Evolutionary conservation across 352 stramenopile species (phyloP).

Genomic region (Phytophthora sansomeana): DNA sequence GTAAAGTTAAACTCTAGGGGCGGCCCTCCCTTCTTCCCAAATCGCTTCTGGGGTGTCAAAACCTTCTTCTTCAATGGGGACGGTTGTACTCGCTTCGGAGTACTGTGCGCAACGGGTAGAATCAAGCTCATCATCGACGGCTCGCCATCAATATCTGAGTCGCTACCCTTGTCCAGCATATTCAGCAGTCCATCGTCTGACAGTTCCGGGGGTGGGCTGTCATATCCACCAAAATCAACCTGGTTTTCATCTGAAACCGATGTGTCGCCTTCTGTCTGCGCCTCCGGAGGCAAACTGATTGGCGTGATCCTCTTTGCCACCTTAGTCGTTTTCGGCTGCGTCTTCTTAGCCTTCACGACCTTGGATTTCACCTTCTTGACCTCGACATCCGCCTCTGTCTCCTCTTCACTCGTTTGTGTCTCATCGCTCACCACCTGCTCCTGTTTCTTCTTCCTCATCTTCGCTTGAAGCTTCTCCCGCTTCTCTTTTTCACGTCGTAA

Average conservation of each 20-base stretch:
- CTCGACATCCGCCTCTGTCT: neutral
- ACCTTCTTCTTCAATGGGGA: constrained; percentile 34
- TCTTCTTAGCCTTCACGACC: constrained; percentile 8
- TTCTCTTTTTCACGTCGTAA: constrained; percentile 3
- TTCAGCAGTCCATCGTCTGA: constrained; percentile 59
- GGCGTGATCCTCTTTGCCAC: constrained; percentile 31
- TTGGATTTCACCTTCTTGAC: constrained; percentile 24
- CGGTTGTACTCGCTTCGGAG: constrained; percentile 31
- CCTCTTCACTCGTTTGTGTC: constrained; percentile 28
- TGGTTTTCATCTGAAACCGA: constrained; percentile 29
- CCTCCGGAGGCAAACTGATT: constrained; percentile 13
- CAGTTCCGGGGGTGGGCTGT: constrained; percentile 32
- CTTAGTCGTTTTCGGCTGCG: constrained; percentile 20
- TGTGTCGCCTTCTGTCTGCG: constrained; percentile 17
- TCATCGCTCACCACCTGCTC: constrained; percentile 15
- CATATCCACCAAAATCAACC: constrained; percentile 24
- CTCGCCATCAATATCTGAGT: constrained; percentile 61
- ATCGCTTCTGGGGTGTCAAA: constrained; percentile 34
- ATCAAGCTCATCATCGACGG: constrained; percentile 64
- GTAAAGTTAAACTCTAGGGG: constrained; percentile 65
- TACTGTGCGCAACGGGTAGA: constrained; percentile 44
- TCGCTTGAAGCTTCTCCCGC: neutral
- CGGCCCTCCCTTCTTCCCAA: constrained; percentile 28
- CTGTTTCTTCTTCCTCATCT: constrained; percentile 15
- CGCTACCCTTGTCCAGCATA: constrained; percentile 67